Conservation (phyloP, 2,329 filamentous ascomycete species). For the Aureobasidium melanogenum region DNA sequence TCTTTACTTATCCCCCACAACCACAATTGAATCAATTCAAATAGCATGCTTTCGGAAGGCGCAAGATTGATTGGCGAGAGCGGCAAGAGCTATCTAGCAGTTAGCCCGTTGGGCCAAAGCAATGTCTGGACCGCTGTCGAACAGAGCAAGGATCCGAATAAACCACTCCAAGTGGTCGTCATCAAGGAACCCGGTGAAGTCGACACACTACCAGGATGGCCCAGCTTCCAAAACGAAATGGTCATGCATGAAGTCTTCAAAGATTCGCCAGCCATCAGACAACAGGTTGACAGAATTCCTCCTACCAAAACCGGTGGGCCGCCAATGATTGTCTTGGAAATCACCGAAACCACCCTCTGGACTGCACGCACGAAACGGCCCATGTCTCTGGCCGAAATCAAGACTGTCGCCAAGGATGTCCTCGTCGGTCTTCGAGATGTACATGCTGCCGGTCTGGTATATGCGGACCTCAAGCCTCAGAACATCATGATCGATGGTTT, state of each 20-base stretch:
- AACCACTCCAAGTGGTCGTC: conserved; percentile 15
- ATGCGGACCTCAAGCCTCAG: conserved; percentile 23
- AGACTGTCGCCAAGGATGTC: conserved; percentile 17
- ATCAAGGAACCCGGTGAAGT: conserved; percentile 20
- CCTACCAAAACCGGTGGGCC: conserved; percentile 13
- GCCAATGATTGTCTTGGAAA: conserved; percentile 22
- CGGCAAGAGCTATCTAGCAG: conserved; percentile 22
- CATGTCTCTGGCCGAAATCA: conserved; percentile 20
- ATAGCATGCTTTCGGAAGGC: conserved; percentile 17
- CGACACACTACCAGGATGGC: conserved; percentile 17
- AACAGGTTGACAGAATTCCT: conserved; percentile 21
- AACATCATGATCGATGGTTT: conserved; percentile 24
- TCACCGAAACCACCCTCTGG: conserved; percentile 21
- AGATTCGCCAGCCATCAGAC: conserved; percentile 17
- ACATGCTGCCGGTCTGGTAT: conserved; percentile 21
- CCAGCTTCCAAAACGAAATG: conserved; percentile 22
- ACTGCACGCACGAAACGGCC: conserved; percentile 20
- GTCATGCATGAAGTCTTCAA: conserved; percentile 25
- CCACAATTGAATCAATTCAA: neutral
- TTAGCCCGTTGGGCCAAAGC: conserved; percentile 20
- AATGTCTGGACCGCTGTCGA: conserved; percentile 23
- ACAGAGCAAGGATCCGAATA: conserved; percentile 13
- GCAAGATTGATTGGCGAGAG: conserved; percentile 17
- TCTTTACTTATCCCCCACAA: neutral
- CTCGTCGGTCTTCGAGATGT: conserved; percentile 19